Base-by-base conservation (phyloP, 495 filamentous ascomycete genomes). In the Apiosordaria backusii region DNA sequence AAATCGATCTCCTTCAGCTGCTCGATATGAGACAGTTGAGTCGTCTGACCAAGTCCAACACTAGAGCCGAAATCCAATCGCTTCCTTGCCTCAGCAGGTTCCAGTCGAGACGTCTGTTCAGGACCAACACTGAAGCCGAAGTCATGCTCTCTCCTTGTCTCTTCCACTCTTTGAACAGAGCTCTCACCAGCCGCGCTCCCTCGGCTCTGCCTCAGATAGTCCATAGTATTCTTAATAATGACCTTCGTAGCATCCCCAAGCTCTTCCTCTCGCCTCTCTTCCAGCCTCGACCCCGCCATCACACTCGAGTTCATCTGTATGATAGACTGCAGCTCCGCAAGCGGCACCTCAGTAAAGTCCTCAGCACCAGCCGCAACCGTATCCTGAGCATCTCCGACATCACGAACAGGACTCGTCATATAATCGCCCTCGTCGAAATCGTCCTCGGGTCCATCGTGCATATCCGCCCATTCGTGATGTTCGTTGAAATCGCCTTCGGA, bases 341-440 rank as follows among this genome's bases (percentile, higher is more conserved):
- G 65, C 35, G 76, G 77, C 50, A 84, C 83, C 80, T 82, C 82
- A 59, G 79, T 84, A 66, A 84, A 84, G 22, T 81, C 80, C 26
- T 82, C 81, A 4, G 24, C 59, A 4, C 75, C 75, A 7, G 80
- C 73, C 61, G 77, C 71, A 29, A 81, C 68, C 0, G 80, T 83
- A 53, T 84, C 79, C 50, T 81, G 76, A 15, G 55, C 50, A 16
- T 68, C 67, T 2, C 63, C 57, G 16, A 24, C 25, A 9, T 13
- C 61, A 4, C 24, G 61, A 19, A 66, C 23, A 3, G 70, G 65
- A 27, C 70, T 68, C 3, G 22, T 18, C 7, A 63, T n/a, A 9
- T 71, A 69, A 24, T 67, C 71, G 9, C 59, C 69, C 19, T 76
- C 71, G 64, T 65, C 73, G 53, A 74, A 65, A 7, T 72, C 75